These are phyloP conservation scores for Zymoseptoria ardabiliae DNA, from an alignment of 2,329 filamentous ascomycete species.

Conservation along the genomic window DNA sequence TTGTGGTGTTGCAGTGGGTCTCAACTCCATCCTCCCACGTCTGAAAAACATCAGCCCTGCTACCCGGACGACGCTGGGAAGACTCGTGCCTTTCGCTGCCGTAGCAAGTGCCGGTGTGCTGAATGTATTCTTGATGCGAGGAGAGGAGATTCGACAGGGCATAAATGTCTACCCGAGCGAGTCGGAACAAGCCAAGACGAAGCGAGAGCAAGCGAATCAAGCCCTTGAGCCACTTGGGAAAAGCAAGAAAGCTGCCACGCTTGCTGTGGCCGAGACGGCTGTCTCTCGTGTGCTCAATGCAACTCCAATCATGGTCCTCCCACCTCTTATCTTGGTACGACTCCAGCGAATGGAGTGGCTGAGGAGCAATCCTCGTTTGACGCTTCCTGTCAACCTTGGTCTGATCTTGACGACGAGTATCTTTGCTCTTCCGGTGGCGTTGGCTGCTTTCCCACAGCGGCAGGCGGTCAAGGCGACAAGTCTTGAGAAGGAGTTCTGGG, in stretches of 20 bases:
- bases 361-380: slow-evolving; percentile 65
- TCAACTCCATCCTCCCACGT: slow-evolving; percentile 83
- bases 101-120: slow-evolving; percentile 85
- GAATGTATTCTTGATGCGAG: slow-evolving; percentile 96
- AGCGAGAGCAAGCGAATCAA: slow-evolving; percentile 27
- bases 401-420: slow-evolving; percentile 82
- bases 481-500: slow-evolving; percentile 82
- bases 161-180: slow-evolving; percentile 88
- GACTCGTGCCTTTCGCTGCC: slow-evolving; percentile 93
- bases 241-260: slow-evolving; percentile 75
- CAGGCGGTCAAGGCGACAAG: slow-evolving; percentile 69
- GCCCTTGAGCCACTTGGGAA: slow-evolving; percentile 60
- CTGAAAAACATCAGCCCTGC: slow-evolving; percentile 68
- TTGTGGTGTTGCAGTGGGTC: slow-evolving; percentile 84
- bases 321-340: slow-evolving; percentile 74
- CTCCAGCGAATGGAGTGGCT: slow-evolving; percentile 82
- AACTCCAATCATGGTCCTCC: slow-evolving; percentile 94
- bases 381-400: slow-evolving; percentile 75
- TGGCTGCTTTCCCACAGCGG: slow-evolving; percentile 87
- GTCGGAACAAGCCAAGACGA: slow-evolving; percentile 61
- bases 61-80: slow-evolving; percentile 66
- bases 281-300: slow-evolving; percentile 86
- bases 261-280: slow-evolving; percentile 90
- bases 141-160: slow-evolving; percentile 85
- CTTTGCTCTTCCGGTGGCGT: slow-evolving; percentile 78